Conservation (phyloP, 1,284 basidiomycete genomes). For the Malassezia slooffiae region DNA sequence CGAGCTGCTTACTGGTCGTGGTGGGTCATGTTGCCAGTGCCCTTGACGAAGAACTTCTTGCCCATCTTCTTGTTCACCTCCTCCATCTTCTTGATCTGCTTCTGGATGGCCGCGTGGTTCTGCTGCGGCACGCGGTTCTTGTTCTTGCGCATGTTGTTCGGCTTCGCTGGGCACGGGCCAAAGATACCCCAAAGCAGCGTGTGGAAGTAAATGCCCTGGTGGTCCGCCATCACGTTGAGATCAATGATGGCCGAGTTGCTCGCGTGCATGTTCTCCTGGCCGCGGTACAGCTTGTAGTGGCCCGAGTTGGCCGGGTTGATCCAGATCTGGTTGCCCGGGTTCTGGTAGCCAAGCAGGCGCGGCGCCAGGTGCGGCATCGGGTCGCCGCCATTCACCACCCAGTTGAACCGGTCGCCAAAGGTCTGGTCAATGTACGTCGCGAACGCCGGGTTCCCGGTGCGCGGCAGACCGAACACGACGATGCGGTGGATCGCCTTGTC, state of each 20-base stretch:
- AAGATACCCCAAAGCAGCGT: conserved; percentile 22
- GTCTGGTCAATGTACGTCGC: conserved; percentile 21
- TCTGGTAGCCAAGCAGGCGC: conserved; percentile 16
- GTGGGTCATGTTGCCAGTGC: too few relatives aligned
- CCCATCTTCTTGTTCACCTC: too few relatives aligned
- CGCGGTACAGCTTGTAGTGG: conserved; percentile 20
- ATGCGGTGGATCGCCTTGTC: conserved; percentile 9
- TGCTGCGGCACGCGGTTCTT: too few relatives aligned
- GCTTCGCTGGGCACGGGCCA: conserved; percentile 17
- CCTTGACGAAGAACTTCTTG: too few relatives aligned
- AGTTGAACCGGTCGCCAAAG: conserved; percentile 16
- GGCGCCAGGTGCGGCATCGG: conserved; percentile 21
- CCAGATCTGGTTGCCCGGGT: conserved; percentile 24
- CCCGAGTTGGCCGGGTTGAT: conserved; percentile 22
- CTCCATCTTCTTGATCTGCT: too few relatives aligned
- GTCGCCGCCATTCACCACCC: conserved; percentile 25
- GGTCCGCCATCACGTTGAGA: conserved; percentile 14
- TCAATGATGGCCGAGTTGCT: conserved; percentile 15
- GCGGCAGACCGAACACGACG: conserved; percentile 24
- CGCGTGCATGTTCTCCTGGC: conserved; percentile 30
- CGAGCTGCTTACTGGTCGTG: too few relatives aligned
- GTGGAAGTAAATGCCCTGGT: conserved; percentile 27
- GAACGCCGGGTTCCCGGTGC: conserved; percentile 22
- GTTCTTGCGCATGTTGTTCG: too few relatives aligned
- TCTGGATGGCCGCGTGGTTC: too few relatives aligned